These are phyloP conservation scores for Xylariaceae sp. DNA, from an alignment of 2,329 filamentous ascomycete genomes.

Conservation along the genomic window DNA sequence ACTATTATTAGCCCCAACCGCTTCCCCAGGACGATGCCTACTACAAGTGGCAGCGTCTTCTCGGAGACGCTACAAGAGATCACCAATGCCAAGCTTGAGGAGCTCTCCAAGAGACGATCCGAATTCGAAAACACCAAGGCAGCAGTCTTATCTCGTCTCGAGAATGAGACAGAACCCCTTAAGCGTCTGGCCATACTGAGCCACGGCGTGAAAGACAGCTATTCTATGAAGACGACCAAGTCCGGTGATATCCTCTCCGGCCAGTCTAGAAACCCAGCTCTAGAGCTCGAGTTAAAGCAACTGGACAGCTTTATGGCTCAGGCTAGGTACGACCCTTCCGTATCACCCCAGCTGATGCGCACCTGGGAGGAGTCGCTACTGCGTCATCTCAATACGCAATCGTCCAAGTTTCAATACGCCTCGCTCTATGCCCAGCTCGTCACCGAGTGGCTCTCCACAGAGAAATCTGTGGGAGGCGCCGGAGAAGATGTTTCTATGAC, in stretches of 20 bases:
- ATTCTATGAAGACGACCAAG: slow-evolving; percentile 41
- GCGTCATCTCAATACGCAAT: slow-evolving; percentile 48
- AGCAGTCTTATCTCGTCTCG: slow-evolving; percentile 38
- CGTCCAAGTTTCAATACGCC: slow-evolving; percentile 51
- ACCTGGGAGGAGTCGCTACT: slow-evolving; percentile 46
- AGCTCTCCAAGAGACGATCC: slow-evolving; percentile 48
- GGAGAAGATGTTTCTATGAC: slow-evolving; percentile 34
- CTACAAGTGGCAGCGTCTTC: slow-evolving; percentile 44
- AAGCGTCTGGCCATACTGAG: slow-evolving; percentile 43
- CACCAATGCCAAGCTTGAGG: slow-evolving; percentile 51
- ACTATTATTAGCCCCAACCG: neutral
- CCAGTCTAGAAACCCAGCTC: slow-evolving; percentile 33
- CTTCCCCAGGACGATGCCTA: slow-evolving; percentile 24
- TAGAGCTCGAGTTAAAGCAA: slow-evolving; percentile 46
- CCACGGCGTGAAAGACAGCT: slow-evolving; percentile 45
- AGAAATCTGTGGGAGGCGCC: slow-evolving; percentile 29
- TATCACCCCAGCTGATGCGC: slow-evolving; percentile 43
- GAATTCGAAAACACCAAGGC: slow-evolving; percentile 46
- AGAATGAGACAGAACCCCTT: slow-evolving; percentile 34
- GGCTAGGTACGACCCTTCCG: slow-evolving; percentile 48
- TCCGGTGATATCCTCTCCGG: slow-evolving; percentile 31
- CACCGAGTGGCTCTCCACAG: slow-evolving; percentile 52
- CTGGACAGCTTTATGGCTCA: slow-evolving; percentile 49
- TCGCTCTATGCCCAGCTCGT: slow-evolving; percentile 53
- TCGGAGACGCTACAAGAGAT: slow-evolving; percentile 51